Evolutionary conservation across 2,329 filamentous ascomycete species (phyloP).

Genomic region (Geosmithia putterillii): DNA sequence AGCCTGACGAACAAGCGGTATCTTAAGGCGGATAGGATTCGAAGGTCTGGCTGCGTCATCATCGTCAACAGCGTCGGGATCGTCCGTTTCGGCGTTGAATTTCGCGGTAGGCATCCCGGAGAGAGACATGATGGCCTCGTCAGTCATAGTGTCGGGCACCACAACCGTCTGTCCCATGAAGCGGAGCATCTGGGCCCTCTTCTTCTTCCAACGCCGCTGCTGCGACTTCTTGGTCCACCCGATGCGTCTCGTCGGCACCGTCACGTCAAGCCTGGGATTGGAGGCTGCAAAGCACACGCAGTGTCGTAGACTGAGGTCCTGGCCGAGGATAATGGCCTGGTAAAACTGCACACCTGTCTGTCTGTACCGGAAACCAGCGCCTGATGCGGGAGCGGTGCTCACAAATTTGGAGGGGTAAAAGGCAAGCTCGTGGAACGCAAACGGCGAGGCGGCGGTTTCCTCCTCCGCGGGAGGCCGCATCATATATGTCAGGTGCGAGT

Average conservation of each 20-base stretch:
- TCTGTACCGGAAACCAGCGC: conserved; percentile 16
- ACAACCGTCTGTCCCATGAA: conserved; percentile 19
- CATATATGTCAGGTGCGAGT: conserved; percentile 17
- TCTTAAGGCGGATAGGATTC: conserved; percentile 10
- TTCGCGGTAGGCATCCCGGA: conserved; percentile 3
- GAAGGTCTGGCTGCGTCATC: not conserved
- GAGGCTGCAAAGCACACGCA: conserved; percentile 18
- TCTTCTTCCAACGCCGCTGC: conserved; percentile 13
- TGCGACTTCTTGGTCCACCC: conserved; percentile 12
- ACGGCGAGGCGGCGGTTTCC: not conserved
- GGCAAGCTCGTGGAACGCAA: conserved; percentile 1
- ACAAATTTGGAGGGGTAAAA: conserved; percentile 14
- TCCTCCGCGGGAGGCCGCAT: conserved; percentile 9
- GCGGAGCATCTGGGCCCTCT: conserved; percentile 13
- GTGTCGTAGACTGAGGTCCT: conserved; percentile 29
- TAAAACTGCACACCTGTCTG: conserved; percentile 27
- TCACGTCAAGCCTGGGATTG: conserved; percentile 11
- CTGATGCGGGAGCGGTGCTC: conserved; percentile 4
- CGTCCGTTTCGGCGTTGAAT: conserved; percentile 1
- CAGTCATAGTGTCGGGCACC: conserved; percentile 21
- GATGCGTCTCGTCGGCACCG: conserved; percentile 13
- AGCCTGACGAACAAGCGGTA: not conserved
- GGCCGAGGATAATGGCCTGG: conserved; percentile 29
- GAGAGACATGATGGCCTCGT: conserved; percentile 1
- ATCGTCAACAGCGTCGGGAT: not conserved